phyloP scores from a whole-genome alignment of 768 basidiomycete genomes.

The Suillus americanus region DNA sequence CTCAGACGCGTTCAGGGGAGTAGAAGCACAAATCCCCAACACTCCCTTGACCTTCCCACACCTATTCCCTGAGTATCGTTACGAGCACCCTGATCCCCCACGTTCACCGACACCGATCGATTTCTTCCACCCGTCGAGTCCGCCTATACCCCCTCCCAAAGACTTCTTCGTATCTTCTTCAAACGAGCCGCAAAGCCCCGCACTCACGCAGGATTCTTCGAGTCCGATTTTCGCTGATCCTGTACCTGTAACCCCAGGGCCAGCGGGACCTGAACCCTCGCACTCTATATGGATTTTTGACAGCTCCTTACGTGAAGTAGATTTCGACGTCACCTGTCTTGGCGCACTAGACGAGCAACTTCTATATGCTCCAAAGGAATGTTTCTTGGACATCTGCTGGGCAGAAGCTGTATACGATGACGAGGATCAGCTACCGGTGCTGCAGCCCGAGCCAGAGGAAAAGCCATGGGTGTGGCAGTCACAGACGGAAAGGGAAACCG shows the following conservation, averaged over 20 bases:
- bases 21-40: background rate
- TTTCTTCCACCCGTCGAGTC: background rate
- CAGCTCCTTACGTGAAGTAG: constrained; percentile 29
- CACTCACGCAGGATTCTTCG: background rate
- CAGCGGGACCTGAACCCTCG: background rate
- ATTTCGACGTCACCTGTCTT: constrained; percentile 37
- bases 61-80: background rate
- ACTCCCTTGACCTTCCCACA: background rate
- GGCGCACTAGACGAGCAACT: constrained; percentile 40
- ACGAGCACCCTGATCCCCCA: background rate
- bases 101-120: constrained; percentile 4
- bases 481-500: background rate
- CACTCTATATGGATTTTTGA: constrained; percentile 15
- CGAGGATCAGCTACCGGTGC: constrained; percentile 11
- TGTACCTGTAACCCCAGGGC: background rate
- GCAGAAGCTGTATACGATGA: constrained; percentile 34
- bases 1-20: constrained; percentile 10
- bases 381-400: constrained; percentile 44
- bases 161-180: background rate
- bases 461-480: background rate
- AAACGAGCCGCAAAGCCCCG: background rate
- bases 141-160: background rate
- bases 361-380: constrained; percentile 35
- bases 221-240: background rate
- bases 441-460: background rate